phyloP scores from a whole-genome alignment of 2,329 filamentous ascomycete genomes.

The Cryphonectria japonica region DNA sequence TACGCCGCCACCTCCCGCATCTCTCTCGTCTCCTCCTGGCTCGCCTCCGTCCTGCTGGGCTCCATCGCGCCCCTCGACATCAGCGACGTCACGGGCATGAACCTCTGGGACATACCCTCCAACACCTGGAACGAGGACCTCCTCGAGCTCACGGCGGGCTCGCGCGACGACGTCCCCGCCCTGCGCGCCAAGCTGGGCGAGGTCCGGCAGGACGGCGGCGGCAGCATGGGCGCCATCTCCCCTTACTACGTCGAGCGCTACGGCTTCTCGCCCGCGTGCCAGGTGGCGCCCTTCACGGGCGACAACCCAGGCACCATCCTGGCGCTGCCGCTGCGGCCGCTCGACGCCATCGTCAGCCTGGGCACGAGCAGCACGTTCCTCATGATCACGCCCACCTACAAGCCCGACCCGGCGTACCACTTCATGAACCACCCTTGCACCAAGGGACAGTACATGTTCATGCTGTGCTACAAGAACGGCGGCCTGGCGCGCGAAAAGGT shows the following conservation, averaged over 20 bases:
- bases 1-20: constrained; percentile 83
- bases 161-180: constrained; percentile 56
- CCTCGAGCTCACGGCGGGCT: constrained; percentile 74
- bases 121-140: constrained; percentile 76
- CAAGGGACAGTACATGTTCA: constrained; percentile 95
- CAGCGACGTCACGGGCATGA: constrained; percentile 94
- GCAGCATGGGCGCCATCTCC: constrained; percentile 74
- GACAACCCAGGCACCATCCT: constrained; percentile 97
- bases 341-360: constrained; percentile 92
- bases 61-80: constrained; percentile 88
- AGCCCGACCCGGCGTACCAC: constrained; percentile 88
- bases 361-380: constrained; percentile 97
- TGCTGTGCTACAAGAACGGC: constrained; percentile 99
- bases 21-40: constrained; percentile 92
- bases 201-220: constrained; percentile 79
- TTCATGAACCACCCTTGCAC: constrained; percentile 98
- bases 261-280: constrained; percentile 75
- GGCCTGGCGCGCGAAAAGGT: constrained; percentile 89
- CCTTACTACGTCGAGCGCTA: constrained; percentile 79
- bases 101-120: constrained; percentile 86
- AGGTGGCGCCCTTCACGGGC: constrained; percentile 85
- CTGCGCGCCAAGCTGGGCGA: constrained; percentile 79
- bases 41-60: constrained; percentile 88
- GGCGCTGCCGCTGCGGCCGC: constrained; percentile 80
- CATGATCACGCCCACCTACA: constrained; percentile 93